Base-by-base conservation (phyloP, 257 asterid species). In the Solanum sparsipilum region DNA sequence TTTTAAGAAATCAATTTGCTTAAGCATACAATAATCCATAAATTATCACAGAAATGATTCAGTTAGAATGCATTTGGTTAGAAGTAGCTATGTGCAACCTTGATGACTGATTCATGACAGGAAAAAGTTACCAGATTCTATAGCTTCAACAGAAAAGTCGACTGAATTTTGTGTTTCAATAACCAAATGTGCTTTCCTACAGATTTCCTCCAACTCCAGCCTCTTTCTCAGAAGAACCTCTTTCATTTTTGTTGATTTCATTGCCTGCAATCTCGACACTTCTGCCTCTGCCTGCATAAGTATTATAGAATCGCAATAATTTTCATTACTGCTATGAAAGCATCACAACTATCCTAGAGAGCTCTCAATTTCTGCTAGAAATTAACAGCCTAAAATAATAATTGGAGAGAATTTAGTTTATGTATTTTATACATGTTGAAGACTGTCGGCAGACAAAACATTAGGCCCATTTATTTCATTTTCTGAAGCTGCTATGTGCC, bases 211-310 rank as follows among this genome's bases (percentile, higher is more conserved):
- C 84, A 97, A 90, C 68, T 91, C 90, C 89, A 83, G 71, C 74
- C 91, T 90, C 94, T 96, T 96, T 90, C 92, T 95, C 91, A 93
- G 87, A 83, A 97, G 91, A 83, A 97, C 96, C 89, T 97, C 99
- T 90, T 93, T 94, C 86, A 96, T 93, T 94, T 95, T 96, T 88
- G 93, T 93, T 35, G 89, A 87, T 88, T 97, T 97, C 92, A 92
- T 88, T 71, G 93, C 93, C 89, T 93, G 96, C 87, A 96, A 92
- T 90, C 96, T 93, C 75, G 35, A 82, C 13, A 96, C 96, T 90
- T 96, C 98, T 71, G 90, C 90, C 91, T 95, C 98, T 87, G 97
- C 98, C 99, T 95, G 91, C 72, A 88, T 20, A 87, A 74, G 91
- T 75, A 87, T 84, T 63, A 86, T 34, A 27, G 71, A 74, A 52